These are phyloP conservation scores for Juglanconis oblonga DNA, from an alignment of 2,329 filamentous ascomycete species.

Conservation along the genomic window DNA sequence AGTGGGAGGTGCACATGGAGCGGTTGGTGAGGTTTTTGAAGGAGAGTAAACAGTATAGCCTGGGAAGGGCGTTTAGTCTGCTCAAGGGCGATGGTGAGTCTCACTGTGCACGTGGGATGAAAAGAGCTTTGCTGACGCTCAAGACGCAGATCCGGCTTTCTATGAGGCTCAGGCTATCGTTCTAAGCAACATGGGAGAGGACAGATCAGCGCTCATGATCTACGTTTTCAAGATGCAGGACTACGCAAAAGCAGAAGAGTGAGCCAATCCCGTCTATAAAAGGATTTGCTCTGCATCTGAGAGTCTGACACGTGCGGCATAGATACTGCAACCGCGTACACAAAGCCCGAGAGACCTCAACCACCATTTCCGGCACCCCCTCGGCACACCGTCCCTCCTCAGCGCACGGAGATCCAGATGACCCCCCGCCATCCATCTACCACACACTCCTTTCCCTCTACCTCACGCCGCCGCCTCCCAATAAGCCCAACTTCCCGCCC, in stretches of 20 bases:
- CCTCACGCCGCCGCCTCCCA: constrained; percentile 71
- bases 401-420: constrained; percentile 38
- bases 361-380: constrained; percentile 28
- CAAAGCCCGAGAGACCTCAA: constrained; percentile 47
- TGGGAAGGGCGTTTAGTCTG: constrained; percentile 71
- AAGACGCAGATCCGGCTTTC: constrained; percentile 80
- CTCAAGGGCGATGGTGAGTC: constrained; percentile 74
- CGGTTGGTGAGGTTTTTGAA: constrained; percentile 73
- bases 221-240: constrained; percentile 94
- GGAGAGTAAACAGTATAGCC: constrained; percentile 76
- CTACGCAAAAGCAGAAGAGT: constrained; percentile 91
- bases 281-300: background rate
- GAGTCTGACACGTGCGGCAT: constrained; percentile 17
- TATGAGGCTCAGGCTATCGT: constrained; percentile 89
- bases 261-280: constrained; percentile 32
- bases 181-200: constrained; percentile 89
- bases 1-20: constrained; percentile 57
- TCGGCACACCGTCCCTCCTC: constrained; percentile 30
- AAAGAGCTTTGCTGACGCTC: too few relatives aligned
- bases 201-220: constrained; percentile 93
- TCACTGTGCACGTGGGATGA: background rate
- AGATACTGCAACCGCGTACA: constrained; percentile 90
- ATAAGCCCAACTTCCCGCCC: constrained; percentile 70
- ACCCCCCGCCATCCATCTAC: constrained; percentile 75
- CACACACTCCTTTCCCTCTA: constrained; percentile 88